Evolutionary conservation across 2,329 filamentous ascomycete genomes (phyloP), one percentile per base, ranked within the genome.

Genomic region (Sporothrix sp.): DNA sequence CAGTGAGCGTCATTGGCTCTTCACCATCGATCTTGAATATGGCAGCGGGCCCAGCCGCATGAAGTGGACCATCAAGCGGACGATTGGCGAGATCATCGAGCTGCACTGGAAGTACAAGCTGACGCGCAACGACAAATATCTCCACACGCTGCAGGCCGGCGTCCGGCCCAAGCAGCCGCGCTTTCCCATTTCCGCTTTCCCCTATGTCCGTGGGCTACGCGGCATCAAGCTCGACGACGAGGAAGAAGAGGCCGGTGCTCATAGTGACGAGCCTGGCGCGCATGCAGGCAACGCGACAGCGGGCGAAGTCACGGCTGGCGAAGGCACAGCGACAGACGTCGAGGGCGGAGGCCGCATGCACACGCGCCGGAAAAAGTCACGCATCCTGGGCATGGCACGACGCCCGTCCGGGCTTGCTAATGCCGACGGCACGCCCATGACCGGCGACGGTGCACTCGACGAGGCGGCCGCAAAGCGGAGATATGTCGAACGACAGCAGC

Each of bases 11-110:
- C 93, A 97, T 66, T 82, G 87, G 61, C 76, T 93, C 8, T 95
- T 97, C 65, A 84, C 84, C 39, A 90, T 98, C 51, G 88, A 95
- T 59, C 73, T 98, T 14, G 93, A 98, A 64, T 98, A 98, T 64
- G 93, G 93, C 13, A 97, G 87, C 63, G 94, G 93, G 0, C 80
- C 93, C 51, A 96, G 91, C 50, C 79, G 93, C 52, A 97, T 98
- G 94, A 87, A 87, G 62, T 98, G 93, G 93, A 84, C 87, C 16
- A 87, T 98, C 52, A 82, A 88, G 60, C 79, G 93, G 49, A 90
- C 87, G 9, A 78, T 97, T 35, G 77, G 81, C 59, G 93, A 98
- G 63, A 95, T 98, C 59, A 81, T 87, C 59, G 95, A 96, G 60
- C 72, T 98, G 32, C 93, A 98, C 67, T 74, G 89, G 61, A 90